Evolutionary conservation across 257 asterid genomes (phyloP), one percentile per base, ranked within the genome.

Genomic region (Ehretia macrophylla): DNA sequence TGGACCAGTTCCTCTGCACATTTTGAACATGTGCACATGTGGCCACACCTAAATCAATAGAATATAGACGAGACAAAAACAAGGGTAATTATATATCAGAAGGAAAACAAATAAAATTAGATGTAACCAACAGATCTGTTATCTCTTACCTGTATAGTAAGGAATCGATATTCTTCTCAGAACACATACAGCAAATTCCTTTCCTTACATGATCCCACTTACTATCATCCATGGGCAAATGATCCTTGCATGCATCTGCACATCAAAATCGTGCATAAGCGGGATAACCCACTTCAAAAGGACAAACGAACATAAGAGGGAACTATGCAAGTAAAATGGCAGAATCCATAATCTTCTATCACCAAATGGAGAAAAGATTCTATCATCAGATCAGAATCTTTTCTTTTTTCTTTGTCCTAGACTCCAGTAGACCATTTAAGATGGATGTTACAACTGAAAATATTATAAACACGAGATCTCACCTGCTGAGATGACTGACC

Each of bases 121-220:
- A 11, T 27, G 18, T 27, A 16, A 35, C 11, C 27, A 57, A 53
- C 46, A 11, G 22, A 22, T 20, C 32, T 35, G 3, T 11, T 27
- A 59, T n/a, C 11, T 6, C 17, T 66, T 69, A 91, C 98, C 98
- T 88, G 85, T 88, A 88, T 55, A 91, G 75, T 57, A 92, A 72
- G 53, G 96, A 77, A 75, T 92, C 84, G 5, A 92, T 88, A 60
- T 74, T 81, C 75, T 67, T 66, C 13, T 67, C 76, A 60, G 60
- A 59, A 40, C 99, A 92, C 23, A 88, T 21, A 72, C 99, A 88
- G 75, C 99, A 92, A 47, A 86, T 69, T 54, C 97, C 99, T 76
- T 77, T 88, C 72, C 87, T 84, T 47, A 81, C 90, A n/a, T 32
- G 69, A 58, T 83, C 96, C 95, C 79, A 86, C 49, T 63, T 77